Evolutionary conservation across 306 rosid genomes (phyloP), one percentile per base, ranked within the genome.

Genomic region (Morella rubra): DNA sequence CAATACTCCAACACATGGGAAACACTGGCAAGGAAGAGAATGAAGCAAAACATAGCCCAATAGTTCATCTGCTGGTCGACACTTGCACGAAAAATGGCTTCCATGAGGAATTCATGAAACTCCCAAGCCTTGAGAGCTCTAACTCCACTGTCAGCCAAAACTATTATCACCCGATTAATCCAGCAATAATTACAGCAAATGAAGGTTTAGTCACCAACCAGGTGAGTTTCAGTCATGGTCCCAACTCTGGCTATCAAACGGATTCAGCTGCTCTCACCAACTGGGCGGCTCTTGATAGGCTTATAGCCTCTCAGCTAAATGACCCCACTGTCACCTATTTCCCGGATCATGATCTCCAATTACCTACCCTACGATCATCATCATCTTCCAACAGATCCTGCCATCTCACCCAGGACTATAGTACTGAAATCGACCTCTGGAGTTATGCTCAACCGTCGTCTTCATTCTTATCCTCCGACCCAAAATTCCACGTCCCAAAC

Each of bases 271-370:
- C 87, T 4, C 85, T 91, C 53, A 73, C 92, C 59, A 86, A 79
- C 81, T 95, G 98, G 98, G 90, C 84, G 13, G 85, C 92, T 0
- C 78, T 94, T 32, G 98, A 94, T 77, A 85, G 93, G n/a, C 84
- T 95, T 0, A 95, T 92, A 5, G 98, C 97, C 2, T 92, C 91
- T 9, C 98, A 92, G 50, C 86, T 92, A 6, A 95, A 92, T 49
- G 89, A 87, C 82, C 91, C 90, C 79, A 79, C 81, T 19, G 75
- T 79, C 71, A 72, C 44, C 4, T 84, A 73, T 42, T 73, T 79
- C 80, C 69, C 59, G 41, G 79, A 82, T 6, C 66, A 73, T 61
- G 89, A 81, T 72, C 86, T 83, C 3, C 96, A 84, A 52, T 58
- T 88, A 1, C 87, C 91, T 0, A 74, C 89, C 42, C 46, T 91